Evolutionary conservation across 2,329 filamentous ascomycete species (phyloP).

Genomic region (Neofusicoccum sp.): DNA sequence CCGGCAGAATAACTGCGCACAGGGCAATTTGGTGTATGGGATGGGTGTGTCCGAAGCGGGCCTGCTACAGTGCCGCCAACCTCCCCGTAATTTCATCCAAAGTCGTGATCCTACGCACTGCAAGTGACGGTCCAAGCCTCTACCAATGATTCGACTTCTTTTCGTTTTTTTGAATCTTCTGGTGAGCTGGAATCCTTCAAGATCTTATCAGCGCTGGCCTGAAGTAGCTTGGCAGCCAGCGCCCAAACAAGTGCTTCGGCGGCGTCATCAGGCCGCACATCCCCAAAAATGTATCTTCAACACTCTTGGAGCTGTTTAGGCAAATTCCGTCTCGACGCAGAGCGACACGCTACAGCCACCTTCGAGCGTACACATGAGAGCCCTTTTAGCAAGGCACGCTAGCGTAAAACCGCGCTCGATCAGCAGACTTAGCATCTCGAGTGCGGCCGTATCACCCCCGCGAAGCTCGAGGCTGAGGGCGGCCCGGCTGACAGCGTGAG

Average conservation of each 20-base stretch:
- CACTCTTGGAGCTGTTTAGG: constrained; percentile 62
- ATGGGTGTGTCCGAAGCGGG: too few species aligned
- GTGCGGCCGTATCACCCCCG: constrained; percentile 59
- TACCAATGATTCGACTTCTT: too few species aligned
- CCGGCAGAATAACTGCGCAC: too few species aligned
- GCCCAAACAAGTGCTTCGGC: neutral
- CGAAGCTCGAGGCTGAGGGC: constrained; percentile 85
- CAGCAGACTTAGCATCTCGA: neutral
- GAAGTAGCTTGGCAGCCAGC: neutral
- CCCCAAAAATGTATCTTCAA: constrained; percentile 43
- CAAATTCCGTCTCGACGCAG: constrained; percentile 83
- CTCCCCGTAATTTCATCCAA: too few species aligned
- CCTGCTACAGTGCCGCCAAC: too few species aligned
- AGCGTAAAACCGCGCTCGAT: neutral
- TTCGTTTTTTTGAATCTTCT: too few species aligned
- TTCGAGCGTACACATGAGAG: constrained; percentile 81
- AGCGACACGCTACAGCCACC: constrained; percentile 96
- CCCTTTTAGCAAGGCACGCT: constrained; percentile 69
- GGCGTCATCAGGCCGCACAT: neutral
- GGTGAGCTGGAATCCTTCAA: too few species aligned
- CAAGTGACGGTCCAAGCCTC: too few species aligned
- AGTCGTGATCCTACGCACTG: too few species aligned
- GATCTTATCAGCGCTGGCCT: neutral
- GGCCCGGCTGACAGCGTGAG: constrained; percentile 93
- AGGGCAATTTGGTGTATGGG: too few species aligned